These are phyloP conservation scores for Inonotus hispidus DNA, from an alignment of 1,284 basidiomycete genomes.

Conservation along the genomic window DNA sequence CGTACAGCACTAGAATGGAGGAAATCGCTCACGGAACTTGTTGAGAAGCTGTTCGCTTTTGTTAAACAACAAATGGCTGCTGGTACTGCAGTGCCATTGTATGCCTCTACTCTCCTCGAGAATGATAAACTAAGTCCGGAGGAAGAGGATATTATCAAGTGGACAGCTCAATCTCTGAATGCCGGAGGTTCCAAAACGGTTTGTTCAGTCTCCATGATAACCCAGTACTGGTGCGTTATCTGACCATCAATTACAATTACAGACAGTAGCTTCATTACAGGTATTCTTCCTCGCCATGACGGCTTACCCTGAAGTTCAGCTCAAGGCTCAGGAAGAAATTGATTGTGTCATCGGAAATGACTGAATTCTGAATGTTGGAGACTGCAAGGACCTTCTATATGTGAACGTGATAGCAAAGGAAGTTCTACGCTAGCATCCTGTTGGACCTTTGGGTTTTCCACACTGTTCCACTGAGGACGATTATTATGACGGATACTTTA, in stretches of 20 bases:
- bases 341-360: constrained; percentile 35
- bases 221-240: background rate
- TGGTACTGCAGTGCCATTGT: constrained; percentile 34
- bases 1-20: constrained; percentile 34
- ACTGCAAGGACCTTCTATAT: constrained; percentile 35
- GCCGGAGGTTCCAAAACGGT: constrained; percentile 24
- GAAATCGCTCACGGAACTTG: constrained; percentile 28
- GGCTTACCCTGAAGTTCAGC: constrained; percentile 34
- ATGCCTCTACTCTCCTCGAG: constrained; percentile 33
- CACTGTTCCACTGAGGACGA: constrained; percentile 14
- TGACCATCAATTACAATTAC: background rate
- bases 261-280: constrained; percentile 1
- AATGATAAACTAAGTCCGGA: constrained; percentile 27
- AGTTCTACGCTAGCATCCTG: constrained; percentile 34
- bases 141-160: constrained; percentile 34
- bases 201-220: background rate
- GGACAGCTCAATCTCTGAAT: constrained; percentile 36
- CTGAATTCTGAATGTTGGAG: constrained; percentile 36
- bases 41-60: constrained; percentile 33
- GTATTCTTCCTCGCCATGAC: constrained; percentile 36
- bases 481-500: constrained; percentile 17
- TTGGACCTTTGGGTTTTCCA: constrained; percentile 24
- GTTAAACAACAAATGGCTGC: constrained; percentile 39
- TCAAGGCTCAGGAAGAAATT: constrained; percentile 36
- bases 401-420: constrained; percentile 40